A percentile compares a stretch with the other conserved stretches of the same genome.
phyloP scores from a whole-genome alignment of 2,329 filamentous ascomycete genomes.

The Ophiostoma sp. region DNA sequence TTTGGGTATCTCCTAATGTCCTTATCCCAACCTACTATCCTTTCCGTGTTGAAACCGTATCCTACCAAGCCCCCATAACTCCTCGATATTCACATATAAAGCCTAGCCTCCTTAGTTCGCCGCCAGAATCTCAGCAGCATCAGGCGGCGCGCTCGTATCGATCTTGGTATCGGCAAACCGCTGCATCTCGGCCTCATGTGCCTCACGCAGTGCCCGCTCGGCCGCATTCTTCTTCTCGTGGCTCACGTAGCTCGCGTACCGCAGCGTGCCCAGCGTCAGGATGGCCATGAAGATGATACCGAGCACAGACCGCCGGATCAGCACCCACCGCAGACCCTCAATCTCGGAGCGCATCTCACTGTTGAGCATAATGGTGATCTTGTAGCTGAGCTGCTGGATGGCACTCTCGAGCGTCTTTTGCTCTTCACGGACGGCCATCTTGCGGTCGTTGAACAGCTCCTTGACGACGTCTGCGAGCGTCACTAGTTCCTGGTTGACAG shows the following conservation, averaged over 20 bases:
- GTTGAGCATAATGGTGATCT: constrained; percentile 86
- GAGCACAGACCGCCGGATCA: constrained; percentile 63
- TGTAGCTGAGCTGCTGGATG: constrained; percentile 93
- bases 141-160: constrained; percentile 49
- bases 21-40: background rate
- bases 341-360: constrained; percentile 91
- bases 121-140: constrained; percentile 58
- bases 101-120: constrained; percentile 46
- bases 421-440: constrained; percentile 86
- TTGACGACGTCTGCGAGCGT: constrained; percentile 88
- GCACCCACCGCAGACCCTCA: constrained; percentile 85
- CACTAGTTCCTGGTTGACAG: constrained; percentile 77
- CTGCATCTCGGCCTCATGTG: constrained; percentile 46
- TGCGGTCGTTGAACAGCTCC: constrained; percentile 93
- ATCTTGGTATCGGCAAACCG: constrained; percentile 44
- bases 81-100: background rate
- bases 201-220: constrained; percentile 39
- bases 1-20: constrained; percentile 13
- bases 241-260: constrained; percentile 59
- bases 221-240: constrained; percentile 52
- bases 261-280: constrained; percentile 58
- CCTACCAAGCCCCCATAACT: background rate
- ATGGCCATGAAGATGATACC: constrained; percentile 68
- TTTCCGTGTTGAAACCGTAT: constrained; percentile 6
- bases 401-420: constrained; percentile 81